Conservation (phyloP, 1,284 basidiomycete species). For the Cutaneotrichosporon sp. region DNA sequence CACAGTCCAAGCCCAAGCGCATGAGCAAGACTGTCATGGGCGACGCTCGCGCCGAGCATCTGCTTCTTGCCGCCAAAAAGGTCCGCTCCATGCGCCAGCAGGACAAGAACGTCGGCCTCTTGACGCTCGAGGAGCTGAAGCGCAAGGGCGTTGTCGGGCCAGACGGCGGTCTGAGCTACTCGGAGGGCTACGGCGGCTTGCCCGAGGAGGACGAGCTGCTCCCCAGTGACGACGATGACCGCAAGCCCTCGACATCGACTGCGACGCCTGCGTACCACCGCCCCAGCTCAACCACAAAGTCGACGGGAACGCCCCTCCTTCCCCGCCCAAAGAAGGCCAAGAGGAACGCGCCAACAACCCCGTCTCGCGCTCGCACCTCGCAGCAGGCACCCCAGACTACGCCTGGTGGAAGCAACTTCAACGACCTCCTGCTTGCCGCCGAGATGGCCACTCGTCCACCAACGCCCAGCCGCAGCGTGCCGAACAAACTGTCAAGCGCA, state of each 20-base stretch:
- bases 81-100: constrained; percentile 40
- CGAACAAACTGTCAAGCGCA: constrained; percentile 34
- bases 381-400: constrained; percentile 39
- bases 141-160: constrained; percentile 45
- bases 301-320: constrained; percentile 28
- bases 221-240: constrained; percentile 24
- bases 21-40: constrained; percentile 36
- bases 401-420: constrained; percentile 49
- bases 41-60: constrained; percentile 51
- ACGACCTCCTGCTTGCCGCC: constrained; percentile 47
- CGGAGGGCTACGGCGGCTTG: constrained; percentile 46
- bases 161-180: constrained; percentile 46
- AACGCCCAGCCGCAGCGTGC: constrained; percentile 34
- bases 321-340: constrained; percentile 40
- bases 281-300: background rate
- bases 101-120: constrained; percentile 34
- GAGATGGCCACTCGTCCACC: constrained; percentile 46
- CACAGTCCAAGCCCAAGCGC: background rate
- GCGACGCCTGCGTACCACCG: constrained; percentile 7
- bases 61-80: constrained; percentile 48
- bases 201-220: constrained; percentile 26
- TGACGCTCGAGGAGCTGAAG: constrained; percentile 46
- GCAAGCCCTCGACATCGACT: background rate
- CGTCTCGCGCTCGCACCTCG: constrained; percentile 26
- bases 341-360: constrained; percentile 34